Conservation (phyloP, 2,329 filamentous ascomycete species). For the Pseudocercospora musae region DNA sequence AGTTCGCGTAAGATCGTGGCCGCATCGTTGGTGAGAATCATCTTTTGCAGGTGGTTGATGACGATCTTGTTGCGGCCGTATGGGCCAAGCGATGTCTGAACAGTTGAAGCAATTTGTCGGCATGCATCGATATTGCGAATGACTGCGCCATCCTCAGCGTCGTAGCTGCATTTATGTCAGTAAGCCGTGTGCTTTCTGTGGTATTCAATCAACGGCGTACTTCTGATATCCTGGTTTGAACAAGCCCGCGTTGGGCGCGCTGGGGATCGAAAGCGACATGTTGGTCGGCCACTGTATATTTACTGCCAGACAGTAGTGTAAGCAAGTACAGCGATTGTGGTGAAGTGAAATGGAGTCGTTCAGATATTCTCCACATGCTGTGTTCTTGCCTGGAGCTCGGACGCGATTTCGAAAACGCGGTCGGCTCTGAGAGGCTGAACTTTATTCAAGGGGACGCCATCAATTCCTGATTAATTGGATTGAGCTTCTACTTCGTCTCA, state of each 20-base stretch:
- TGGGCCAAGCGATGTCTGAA: conserved; percentile 93
- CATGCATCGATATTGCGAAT: conserved; percentile 98
- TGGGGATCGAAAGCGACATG: conserved; percentile 97
- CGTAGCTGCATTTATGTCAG: conserved; percentile 65
- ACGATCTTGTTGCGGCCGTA: conserved; percentile 99
- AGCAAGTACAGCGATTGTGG: not conserved
- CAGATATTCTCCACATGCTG: not conserved
- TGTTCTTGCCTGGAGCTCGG: not conserved
- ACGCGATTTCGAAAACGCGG: not conserved
- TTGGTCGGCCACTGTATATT: not conserved
- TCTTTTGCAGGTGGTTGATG: conserved; percentile 99
- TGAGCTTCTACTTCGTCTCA: not conserved
- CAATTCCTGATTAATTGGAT: not conserved
- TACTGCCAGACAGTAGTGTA: not conserved
- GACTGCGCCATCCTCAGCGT: conserved; percentile 97
- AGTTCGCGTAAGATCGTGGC: conserved; percentile 96
- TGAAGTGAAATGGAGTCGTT: not conserved
- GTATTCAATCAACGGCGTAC: conserved; percentile 52
- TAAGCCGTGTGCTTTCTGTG: conserved; percentile 21
- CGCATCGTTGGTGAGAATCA: conserved; percentile 97
- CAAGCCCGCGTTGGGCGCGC: conserved; percentile 84
- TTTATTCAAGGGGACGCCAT: not conserved
- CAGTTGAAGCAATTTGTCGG: conserved; percentile 89
- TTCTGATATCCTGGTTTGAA: conserved; percentile 97
- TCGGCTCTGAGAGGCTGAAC: not conserved